These are phyloP conservation scores for Mycena olivaceomarginata DNA, from an alignment of 768 basidiomycete genomes.

Conservation along the genomic window DNA sequence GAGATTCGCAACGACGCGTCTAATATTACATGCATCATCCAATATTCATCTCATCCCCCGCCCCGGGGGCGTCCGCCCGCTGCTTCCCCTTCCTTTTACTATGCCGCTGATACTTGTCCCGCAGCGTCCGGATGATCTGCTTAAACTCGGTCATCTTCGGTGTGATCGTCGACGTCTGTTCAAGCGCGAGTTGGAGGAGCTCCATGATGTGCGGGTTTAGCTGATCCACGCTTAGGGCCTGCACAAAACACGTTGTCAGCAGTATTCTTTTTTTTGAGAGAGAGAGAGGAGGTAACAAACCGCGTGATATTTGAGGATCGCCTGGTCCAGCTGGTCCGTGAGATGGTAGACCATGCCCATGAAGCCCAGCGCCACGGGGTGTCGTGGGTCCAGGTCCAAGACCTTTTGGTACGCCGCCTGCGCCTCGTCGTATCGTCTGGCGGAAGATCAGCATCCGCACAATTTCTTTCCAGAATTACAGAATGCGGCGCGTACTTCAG, in stretches of 20 bases:
- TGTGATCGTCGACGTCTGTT: slow-evolving; percentile 58
- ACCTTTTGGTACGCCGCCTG: slow-evolving; percentile 85
- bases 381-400: slow-evolving; percentile 90
- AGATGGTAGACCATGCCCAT: slow-evolving; percentile 94
- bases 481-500: slow-evolving; percentile 73
- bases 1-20: background rate
- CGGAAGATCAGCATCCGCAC: slow-evolving; percentile 18
- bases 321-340: slow-evolving; percentile 81
- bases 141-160: slow-evolving; percentile 53
- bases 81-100: slow-evolving; percentile 53
- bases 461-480: background rate
- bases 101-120: slow-evolving; percentile 56
- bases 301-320: slow-evolving; percentile 95
- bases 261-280: background rate
- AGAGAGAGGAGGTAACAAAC: slow-evolving; percentile 62
- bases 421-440: slow-evolving; percentile 78
- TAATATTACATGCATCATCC: slow-evolving; percentile 43
- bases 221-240: slow-evolving; percentile 89
- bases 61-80: slow-evolving; percentile 44
- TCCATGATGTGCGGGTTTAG: slow-evolving; percentile 90
- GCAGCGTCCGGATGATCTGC: slow-evolving; percentile 52
- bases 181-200: slow-evolving; percentile 87
- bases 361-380: slow-evolving; percentile 88
- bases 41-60: slow-evolving; percentile 53
- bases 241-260: slow-evolving; percentile 24